These are phyloP conservation scores for Thermothielavioides terrestris DNA, from an alignment of 495 filamentous ascomycete species.

Conservation along the genomic window DNA sequence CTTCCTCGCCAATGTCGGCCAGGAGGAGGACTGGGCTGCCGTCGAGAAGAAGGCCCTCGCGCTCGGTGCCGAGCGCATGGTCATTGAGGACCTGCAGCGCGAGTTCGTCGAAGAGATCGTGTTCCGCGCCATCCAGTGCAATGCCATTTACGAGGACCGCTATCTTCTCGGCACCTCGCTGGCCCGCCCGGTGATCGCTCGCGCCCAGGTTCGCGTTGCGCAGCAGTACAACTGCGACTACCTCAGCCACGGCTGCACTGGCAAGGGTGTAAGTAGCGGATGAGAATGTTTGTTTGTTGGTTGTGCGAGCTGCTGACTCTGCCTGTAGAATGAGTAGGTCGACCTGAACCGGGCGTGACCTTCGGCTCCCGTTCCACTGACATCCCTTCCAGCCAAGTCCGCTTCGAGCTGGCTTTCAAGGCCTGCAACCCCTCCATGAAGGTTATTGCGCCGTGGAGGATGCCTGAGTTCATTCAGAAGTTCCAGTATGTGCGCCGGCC, in stretches of 20 bases:
- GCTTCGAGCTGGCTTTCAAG: conserved; percentile 47
- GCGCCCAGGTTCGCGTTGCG: conserved; percentile 62
- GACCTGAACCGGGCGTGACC: background rate
- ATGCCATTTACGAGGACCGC: conserved; percentile 77
- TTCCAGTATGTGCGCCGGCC: conserved; percentile 40
- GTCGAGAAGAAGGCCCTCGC: conserved; percentile 60
- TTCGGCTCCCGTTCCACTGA: background rate
- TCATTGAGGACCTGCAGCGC: conserved; percentile 57
- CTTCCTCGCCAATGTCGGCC: conserved; percentile 51
- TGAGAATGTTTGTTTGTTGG: background rate
- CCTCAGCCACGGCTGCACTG: conserved; percentile 75
- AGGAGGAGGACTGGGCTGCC: conserved; percentile 34
- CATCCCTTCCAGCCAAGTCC: conserved; percentile 48
- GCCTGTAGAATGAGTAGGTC: conserved; percentile 45
- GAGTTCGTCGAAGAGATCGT: conserved; percentile 83
- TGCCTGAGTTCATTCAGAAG: conserved; percentile 71
- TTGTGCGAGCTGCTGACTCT: background rate
- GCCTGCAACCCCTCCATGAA: conserved; percentile 69
- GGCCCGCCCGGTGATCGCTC: conserved; percentile 83
- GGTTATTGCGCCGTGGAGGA: conserved; percentile 83
- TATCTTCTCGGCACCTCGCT: conserved; percentile 74
- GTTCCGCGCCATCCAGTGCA: conserved; percentile 81
- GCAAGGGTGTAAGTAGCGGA: conserved; percentile 48
- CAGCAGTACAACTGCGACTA: conserved; percentile 56
- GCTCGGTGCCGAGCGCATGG: conserved; percentile 57